phyloP scores from a whole-genome alignment of 2,329 filamentous ascomycete species.

The Aspergillus vadensis region DNA sequence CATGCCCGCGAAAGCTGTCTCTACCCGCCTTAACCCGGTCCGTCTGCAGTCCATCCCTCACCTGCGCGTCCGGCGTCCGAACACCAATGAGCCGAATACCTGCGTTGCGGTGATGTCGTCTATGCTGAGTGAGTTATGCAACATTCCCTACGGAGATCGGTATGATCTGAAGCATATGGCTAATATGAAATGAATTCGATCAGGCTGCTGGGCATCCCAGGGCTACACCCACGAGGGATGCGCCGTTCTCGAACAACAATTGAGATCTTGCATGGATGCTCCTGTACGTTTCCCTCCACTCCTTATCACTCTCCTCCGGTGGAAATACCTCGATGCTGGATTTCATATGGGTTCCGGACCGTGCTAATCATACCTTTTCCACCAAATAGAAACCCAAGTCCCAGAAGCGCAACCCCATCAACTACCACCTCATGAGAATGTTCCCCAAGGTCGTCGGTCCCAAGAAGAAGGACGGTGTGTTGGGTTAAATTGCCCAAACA shows the following conservation, averaged over 20 bases:
- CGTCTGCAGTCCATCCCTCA: constrained; percentile 52
- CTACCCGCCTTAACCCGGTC: constrained; percentile 49
- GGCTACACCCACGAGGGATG: constrained; percentile 58
- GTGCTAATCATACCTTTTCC: constrained; percentile 3
- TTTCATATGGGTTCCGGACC: no score
- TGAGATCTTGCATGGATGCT: constrained; percentile 76
- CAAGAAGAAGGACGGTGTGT: constrained; percentile 61
- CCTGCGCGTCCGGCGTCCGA: constrained; percentile 66
- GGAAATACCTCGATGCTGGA: no score
- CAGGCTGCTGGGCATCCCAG: constrained; percentile 53
- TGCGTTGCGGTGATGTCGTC: constrained; percentile 68
- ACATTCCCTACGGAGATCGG: neutral
- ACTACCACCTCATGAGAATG: constrained; percentile 82
- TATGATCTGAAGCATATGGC: no score
- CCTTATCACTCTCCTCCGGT: no score
- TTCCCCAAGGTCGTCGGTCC: constrained; percentile 72
- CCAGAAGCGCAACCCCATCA: constrained; percentile 76
- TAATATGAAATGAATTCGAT: no score
- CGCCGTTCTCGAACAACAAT: constrained; percentile 60
- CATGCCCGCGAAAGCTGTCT: constrained; percentile 48
- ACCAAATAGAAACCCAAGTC: constrained; percentile 55
- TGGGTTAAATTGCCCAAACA: constrained; percentile 30
- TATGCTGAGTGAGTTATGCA: constrained; percentile 59
- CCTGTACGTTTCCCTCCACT: constrained; percentile 55
- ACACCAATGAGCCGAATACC: constrained; percentile 63